phyloP scores from a whole-genome alignment of 2,329 filamentous ascomycete genomes.

The Fusarium sp. region DNA sequence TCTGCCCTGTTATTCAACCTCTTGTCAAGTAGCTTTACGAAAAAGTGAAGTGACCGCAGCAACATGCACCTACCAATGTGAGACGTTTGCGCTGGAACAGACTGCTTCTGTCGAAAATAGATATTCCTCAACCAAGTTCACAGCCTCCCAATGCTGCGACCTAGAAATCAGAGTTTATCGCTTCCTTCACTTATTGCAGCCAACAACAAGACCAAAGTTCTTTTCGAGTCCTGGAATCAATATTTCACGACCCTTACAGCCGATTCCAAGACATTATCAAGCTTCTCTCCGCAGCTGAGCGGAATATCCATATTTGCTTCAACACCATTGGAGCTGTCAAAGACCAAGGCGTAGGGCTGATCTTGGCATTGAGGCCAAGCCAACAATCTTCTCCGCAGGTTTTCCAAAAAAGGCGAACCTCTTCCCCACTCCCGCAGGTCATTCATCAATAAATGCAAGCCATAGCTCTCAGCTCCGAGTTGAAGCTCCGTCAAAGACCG shows the following conservation, averaged over 20 bases:
- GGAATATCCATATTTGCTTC: accelerated
- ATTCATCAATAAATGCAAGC: not conserved
- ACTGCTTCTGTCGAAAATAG: not conserved
- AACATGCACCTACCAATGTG: not conserved
- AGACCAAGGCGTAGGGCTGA: not conserved
- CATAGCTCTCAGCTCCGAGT: not conserved
- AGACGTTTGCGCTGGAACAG: not conserved
- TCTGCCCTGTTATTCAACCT: accelerated
- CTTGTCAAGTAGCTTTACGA: not conserved
- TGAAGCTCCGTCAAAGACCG: not conserved
- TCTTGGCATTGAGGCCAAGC: not conserved
- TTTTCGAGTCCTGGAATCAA: not conserved
- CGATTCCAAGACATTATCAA: not conserved
- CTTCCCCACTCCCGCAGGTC: not conserved
- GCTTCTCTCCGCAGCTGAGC: not conserved
- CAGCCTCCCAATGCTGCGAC: no score
- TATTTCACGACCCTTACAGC: not conserved
- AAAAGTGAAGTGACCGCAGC: not conserved
- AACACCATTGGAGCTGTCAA: not conserved
- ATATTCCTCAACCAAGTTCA: accelerated
- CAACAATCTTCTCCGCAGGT: not conserved
- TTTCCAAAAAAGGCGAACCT: not conserved
- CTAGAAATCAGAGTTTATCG: not conserved
- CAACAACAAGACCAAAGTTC: not conserved
- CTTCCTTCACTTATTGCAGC: not conserved